A percentile compares a stretch with the other conserved stretches of the same genome.
Evolutionary conservation across 2,329 filamentous ascomycete genomes (phyloP).

Genomic region (Xylariomycetidae sp.): DNA sequence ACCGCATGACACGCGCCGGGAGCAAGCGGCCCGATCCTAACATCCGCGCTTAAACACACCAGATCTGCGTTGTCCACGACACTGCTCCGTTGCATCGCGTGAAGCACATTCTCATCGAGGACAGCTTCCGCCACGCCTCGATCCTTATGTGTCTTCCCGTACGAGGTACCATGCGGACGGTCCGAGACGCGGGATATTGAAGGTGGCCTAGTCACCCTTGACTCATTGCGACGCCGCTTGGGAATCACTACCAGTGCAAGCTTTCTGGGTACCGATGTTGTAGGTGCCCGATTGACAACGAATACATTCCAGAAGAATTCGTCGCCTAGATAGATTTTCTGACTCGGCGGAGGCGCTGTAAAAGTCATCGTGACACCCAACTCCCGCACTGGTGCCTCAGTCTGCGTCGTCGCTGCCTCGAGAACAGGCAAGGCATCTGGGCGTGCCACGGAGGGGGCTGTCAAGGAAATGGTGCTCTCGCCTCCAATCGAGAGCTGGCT

Average conservation of each 20-base stretch:
- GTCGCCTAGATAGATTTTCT: slow-evolving; percentile 54
- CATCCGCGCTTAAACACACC: slow-evolving; percentile 71
- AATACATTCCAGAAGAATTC: slow-evolving; percentile 70
- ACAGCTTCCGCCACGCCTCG: slow-evolving; percentile 58
- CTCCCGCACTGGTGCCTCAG: slow-evolving; percentile 47
- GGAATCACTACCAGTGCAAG: slow-evolving; percentile 66
- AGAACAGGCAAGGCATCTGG: slow-evolving; percentile 58
- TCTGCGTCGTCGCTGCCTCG: slow-evolving; percentile 45
- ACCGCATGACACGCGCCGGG: slow-evolving; percentile 70
- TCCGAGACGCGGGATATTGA: slow-evolving; percentile 43
- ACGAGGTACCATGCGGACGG: slow-evolving; percentile 10
- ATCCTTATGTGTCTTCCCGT: slow-evolving; percentile 14
- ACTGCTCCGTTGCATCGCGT: slow-evolving; percentile 65
- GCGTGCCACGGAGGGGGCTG: slow-evolving; percentile 51
- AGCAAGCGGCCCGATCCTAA: slow-evolving; percentile 66
- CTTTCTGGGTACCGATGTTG: slow-evolving; percentile 49
- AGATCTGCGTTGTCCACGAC: slow-evolving; percentile 61
- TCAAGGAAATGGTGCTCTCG: slow-evolving; percentile 49
- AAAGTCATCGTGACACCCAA: slow-evolving; percentile 75
- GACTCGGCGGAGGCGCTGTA: slow-evolving; percentile 49
- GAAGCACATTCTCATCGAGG: slow-evolving; percentile 66
- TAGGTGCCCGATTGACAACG: slow-evolving; percentile 64
- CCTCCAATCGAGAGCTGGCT: slow-evolving; percentile 60
- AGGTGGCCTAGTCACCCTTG: slow-evolving; percentile 47
- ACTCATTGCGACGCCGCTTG: slow-evolving; percentile 56